phyloP scores from a whole-genome alignment of 352 stramenopile genomes.

The Lagenidium giganteum region DNA sequence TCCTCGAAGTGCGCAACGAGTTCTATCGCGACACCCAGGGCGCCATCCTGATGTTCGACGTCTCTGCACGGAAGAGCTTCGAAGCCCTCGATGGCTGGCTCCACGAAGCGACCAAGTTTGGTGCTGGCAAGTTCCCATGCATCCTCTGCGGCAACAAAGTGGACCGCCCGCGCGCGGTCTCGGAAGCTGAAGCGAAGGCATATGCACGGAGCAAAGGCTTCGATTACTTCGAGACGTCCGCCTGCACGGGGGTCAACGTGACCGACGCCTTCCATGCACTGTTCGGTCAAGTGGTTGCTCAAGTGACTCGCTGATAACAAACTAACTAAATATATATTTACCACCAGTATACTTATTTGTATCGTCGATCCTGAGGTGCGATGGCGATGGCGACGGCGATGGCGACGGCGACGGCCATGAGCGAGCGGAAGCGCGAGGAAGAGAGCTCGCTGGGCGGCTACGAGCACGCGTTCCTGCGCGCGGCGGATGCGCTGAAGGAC shows the following conservation, averaged over 20 bases:
- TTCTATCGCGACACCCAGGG: constrained; percentile 95
- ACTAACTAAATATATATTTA: not conserved
- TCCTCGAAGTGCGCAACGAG: constrained; percentile 95
- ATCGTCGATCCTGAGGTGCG: not conserved
- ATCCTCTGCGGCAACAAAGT: constrained; percentile 91
- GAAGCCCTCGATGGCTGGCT: constrained; percentile 87
- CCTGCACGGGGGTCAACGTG: constrained; percentile 83
- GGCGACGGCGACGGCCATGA: not conserved
- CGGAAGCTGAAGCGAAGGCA: constrained; percentile 66
- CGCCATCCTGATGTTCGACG: constrained; percentile 74
- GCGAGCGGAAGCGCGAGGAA: constrained; percentile 22
- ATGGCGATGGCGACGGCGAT: not conserved
- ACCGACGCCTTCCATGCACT: constrained; percentile 81
- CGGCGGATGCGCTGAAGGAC: constrained; percentile 33
- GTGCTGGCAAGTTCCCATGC: constrained; percentile 80
- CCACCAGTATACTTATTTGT: not conserved
- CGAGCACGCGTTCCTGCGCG: constrained; percentile 38
- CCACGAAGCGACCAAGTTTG: constrained; percentile 84
- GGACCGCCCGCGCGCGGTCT: constrained; percentile 70
- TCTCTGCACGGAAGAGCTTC: constrained; percentile 73
- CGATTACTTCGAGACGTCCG: constrained; percentile 92
- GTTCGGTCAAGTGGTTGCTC: constrained; percentile 59
- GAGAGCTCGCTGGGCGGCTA: constrained; percentile 45
- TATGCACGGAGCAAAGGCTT: constrained; percentile 79
- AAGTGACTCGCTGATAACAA: too few relatives aligned